Evolutionary conservation across 2,329 filamentous ascomycete genomes (phyloP), one percentile per base, ranked within the genome.

Genomic region (Trematosphaeria pertusa): DNA sequence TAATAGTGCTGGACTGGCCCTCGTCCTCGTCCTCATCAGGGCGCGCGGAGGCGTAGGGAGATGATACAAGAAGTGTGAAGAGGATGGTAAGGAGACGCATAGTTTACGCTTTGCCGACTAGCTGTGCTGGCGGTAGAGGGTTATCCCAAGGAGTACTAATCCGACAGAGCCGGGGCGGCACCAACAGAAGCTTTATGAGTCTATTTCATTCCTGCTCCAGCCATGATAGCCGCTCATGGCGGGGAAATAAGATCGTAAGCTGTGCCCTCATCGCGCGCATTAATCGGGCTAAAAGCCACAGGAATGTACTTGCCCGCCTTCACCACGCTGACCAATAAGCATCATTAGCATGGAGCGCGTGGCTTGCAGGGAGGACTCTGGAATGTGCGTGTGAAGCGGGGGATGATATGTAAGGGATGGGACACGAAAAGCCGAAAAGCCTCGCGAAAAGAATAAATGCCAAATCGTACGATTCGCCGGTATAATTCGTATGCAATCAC

Each of bases 401-500:
- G 8, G 21, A 7, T 7, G 19, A 35, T n/a, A n/a, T n/a, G n/a
- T n/a, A n/a, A n/a, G n/a, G n/a, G n/a, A n/a, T n/a, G n/a, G n/a
- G n/a, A n/a, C n/a, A n/a, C n/a, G n/a, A n/a, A n/a, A n/a, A n/a
- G n/a, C n/a, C n/a, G n/a, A n/a, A n/a, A n/a, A n/a, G n/a, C n/a
- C n/a, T n/a, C n/a, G n/a, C n/a, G 5, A 5, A 35, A 15, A 12
- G 15, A 12, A 22, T 24, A 22, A 35, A 35, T 9, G 32, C 14
- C 24, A 26, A 18, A 34, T 15, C 30, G 11, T 21, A 11, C 11
- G 12, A 31, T n/a, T n/a, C n/a, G n/a, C n/a, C n/a, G n/a, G n/a
- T n/a, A n/a, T n/a, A 34, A 8, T 34, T 15, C 31, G 19, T 49
- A 44, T 36, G 26, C 36, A 28, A 46, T 61, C 43, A 71, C 38